A percentile compares a stretch with the other conserved stretches of the same genome.
phyloP scores from a whole-genome alignment of 345 rosid genomes.

The Zanthoxylum bungeanum region DNA sequence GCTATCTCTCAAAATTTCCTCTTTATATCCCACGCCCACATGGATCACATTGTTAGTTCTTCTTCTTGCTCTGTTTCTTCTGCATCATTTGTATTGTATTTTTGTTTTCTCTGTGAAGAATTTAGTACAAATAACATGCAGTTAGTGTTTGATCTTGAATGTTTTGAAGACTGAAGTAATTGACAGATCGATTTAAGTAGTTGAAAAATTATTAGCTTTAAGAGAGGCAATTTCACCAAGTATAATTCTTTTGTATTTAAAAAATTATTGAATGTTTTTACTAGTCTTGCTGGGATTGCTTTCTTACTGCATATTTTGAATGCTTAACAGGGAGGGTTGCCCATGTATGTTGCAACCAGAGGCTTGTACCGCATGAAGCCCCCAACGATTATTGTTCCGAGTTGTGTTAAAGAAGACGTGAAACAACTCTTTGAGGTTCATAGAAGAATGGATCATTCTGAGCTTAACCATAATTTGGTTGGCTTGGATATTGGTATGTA shows the following conservation, averaged over 20 bases:
- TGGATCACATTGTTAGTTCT: slow-evolving; percentile 85
- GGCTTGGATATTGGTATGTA: slow-evolving; percentile 94
- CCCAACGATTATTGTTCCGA: slow-evolving; percentile 77
- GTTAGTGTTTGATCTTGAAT: background rate
- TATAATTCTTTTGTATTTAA: background rate
- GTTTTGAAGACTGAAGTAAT: background rate
- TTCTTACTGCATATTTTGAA: background rate
- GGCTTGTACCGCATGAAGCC: slow-evolving; percentile 83
- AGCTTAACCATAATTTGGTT: slow-evolving; percentile 63
- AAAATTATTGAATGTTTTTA: too few species aligned
- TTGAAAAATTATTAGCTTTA: background rate
- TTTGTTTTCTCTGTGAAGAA: background rate
- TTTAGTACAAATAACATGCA: background rate
- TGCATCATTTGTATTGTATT: background rate
- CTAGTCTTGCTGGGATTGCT: background rate
- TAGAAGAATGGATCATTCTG: slow-evolving; percentile 74
- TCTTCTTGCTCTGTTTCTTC: background rate
- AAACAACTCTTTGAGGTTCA: slow-evolving; percentile 79
- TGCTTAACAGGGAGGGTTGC: slow-evolving; percentile 73
- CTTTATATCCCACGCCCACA: slow-evolving; percentile 90
- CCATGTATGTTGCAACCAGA: slow-evolving; percentile 94
- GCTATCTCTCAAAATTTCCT: slow-evolving; percentile 89
- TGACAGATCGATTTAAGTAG: background rate
- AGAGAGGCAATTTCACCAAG: background rate
- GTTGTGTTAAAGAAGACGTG: slow-evolving; percentile 58